Conservation (phyloP, 2,329 filamentous ascomycete species). For the Pseudogymnoascus sp. region DNA sequence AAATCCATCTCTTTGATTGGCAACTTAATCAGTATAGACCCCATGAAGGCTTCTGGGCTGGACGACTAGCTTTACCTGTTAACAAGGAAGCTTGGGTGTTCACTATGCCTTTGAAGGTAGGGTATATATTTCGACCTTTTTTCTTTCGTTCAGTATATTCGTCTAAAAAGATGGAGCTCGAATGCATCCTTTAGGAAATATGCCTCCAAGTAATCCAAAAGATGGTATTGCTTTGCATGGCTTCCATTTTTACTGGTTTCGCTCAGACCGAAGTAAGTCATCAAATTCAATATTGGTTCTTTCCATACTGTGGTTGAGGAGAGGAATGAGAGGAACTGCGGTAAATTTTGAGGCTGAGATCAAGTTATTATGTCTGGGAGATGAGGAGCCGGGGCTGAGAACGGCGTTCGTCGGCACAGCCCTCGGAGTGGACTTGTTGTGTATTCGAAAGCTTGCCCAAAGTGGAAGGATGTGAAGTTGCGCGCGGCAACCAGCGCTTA, state of each 20-base stretch:
- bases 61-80: neutral
- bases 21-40: neutral
- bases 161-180: neutral
- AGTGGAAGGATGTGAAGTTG: neutral
- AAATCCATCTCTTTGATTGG: neutral
- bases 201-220: neutral
- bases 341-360: neutral
- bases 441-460: neutral
- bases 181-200: neutral
- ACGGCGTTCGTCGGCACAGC: neutral
- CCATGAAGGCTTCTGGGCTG: neutral
- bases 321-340: no score
- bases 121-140: neutral
- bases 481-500: constrained; percentile 1
- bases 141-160: neutral
- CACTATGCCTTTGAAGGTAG: neutral
- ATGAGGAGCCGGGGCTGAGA: neutral
- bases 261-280: neutral
- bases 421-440: neutral
- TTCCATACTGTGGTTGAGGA: neutral
- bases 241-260: neutral
- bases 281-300: neutral
- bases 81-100: neutral
- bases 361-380: neutral
- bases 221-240: neutral